A percentile compares a stretch with the other conserved stretches of the same genome.
Evolutionary conservation across 305 asterid genomes (phyloP).

Genomic region (Rubia peregrina): DNA sequence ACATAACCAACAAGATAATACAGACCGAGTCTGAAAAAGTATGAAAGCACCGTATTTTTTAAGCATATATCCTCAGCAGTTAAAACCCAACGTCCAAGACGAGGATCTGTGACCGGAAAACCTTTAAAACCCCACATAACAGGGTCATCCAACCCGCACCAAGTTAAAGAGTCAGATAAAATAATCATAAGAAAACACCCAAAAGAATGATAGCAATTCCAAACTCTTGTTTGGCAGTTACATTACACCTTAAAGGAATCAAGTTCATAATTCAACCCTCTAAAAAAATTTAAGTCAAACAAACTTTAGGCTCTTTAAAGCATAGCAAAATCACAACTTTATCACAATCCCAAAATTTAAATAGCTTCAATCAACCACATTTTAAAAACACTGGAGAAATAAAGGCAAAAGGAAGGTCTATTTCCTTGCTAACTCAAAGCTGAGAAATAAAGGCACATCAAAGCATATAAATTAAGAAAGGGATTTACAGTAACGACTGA

Average conservation of each 20-base stretch:
- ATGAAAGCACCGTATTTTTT: slow-evolving; percentile 60
- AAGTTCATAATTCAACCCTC: neutral
- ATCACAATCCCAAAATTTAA: too few species aligned
- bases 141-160: slow-evolving; percentile 92
- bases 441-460: neutral
- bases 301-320: neutral
- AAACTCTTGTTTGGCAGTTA: slow-evolving; percentile 1
- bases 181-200: neutral
- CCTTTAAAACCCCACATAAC: slow-evolving; percentile 85
- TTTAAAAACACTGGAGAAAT: neutral
- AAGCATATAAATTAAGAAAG: neutral
- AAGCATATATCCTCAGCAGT: slow-evolving; percentile 98
- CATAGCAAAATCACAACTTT: slow-evolving; percentile 5
- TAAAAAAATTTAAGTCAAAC: neutral
- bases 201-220: neutral
- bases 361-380: neutral
- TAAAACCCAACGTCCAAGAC: slow-evolving; percentile 81
- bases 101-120: slow-evolving; percentile 63
- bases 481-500: slow-evolving; percentile 35
- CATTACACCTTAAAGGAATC: neutral
- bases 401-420: neutral
- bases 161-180: slow-evolving; percentile 6
- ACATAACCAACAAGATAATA: slow-evolving; percentile 17
- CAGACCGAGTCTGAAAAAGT: slow-evolving; percentile 86
- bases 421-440: neutral